Evolutionary conservation across 352 stramenopile species (phyloP).

Genomic region (Phytophthora ramorum): DNA sequence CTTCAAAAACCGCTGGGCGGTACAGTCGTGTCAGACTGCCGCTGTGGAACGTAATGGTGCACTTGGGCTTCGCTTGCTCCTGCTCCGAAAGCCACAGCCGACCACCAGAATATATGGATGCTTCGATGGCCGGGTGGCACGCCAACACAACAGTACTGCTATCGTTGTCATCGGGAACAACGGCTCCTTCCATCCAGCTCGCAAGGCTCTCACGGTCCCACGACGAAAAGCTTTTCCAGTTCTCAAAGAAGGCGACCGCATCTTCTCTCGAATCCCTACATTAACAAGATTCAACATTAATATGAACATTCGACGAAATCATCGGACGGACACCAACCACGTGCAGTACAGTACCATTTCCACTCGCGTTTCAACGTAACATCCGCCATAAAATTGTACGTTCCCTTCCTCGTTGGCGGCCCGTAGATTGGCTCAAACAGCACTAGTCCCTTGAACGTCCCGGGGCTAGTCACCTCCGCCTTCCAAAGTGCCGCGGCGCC

Average conservation of each 20-base stretch:
- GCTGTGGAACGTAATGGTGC: constrained; percentile 44
- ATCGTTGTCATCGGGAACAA: constrained; percentile 32
- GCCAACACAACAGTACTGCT: constrained; percentile 24
- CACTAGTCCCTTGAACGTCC: constrained; percentile 52
- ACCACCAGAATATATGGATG: constrained; percentile 37
- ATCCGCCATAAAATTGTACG: constrained; percentile 36
- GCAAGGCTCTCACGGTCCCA: constrained; percentile 51
- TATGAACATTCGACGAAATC: background rate
- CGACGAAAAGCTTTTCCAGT: constrained; percentile 42
- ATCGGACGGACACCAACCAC: background rate
- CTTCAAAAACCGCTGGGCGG: constrained; percentile 21
- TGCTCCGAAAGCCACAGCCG: constrained; percentile 35
- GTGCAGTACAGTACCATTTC: constrained; percentile 29
- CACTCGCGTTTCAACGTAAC: constrained; percentile 34
- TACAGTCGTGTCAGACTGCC: constrained; percentile 40
- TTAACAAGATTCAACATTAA: background rate
- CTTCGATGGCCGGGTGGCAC: constrained; percentile 36
- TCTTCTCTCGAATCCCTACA: constrained; percentile 35
- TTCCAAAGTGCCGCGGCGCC: constrained; percentile 43
- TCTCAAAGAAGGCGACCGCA: constrained; percentile 35
- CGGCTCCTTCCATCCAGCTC: constrained; percentile 38
- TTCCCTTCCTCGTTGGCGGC: background rate
- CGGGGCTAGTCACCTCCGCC: constrained; percentile 36
- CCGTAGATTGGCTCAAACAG: constrained; percentile 61
- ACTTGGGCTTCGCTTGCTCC: constrained; percentile 25